Evolutionary conservation across 1,139 yeast genomes (phyloP).

Genomic region (Blastobotrys ciferrii): DNA sequence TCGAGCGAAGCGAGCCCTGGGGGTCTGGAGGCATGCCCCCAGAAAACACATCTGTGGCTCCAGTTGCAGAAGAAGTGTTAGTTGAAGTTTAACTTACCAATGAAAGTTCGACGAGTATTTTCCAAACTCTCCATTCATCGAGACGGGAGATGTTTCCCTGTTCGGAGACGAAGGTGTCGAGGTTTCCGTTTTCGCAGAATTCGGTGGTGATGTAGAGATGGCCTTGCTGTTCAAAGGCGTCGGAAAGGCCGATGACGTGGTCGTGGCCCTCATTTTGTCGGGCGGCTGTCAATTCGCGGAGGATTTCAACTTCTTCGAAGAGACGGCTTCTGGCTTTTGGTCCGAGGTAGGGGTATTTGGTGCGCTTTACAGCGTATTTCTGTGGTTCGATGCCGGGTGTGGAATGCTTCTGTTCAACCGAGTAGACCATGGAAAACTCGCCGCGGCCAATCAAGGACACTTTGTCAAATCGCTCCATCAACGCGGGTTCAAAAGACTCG

Average conservation of each 20-base stretch:
- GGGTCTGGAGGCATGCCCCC: too few species aligned
- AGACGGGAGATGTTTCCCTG: conserved; percentile 70
- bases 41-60: background rate
- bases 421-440: conserved; percentile 85
- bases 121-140: conserved; percentile 98
- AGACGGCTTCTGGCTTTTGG: conserved; percentile 51
- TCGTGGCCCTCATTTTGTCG: conserved; percentile 74
- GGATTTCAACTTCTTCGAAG: conserved; percentile 56
- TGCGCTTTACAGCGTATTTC: conserved; percentile 78
- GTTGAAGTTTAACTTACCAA: too few species aligned
- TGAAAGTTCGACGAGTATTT: conserved; percentile 77
- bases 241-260: conserved; percentile 72
- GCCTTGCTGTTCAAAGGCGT: conserved; percentile 80
- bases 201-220: conserved; percentile 91
- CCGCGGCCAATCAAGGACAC: conserved; percentile 77
- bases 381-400: conserved; percentile 18
- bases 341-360: conserved; percentile 57
- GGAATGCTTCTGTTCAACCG: conserved; percentile 38
- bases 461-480: conserved; percentile 66
- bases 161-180: conserved; percentile 75
- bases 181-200: conserved; percentile 89
- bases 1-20: too few species aligned
- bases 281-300: conserved; percentile 44
- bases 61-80: background rate
- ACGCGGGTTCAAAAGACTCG: conserved; percentile 47